Base-by-base conservation (phyloP, 768 basidiomycete genomes). In the Nidularia pulvinata region DNA sequence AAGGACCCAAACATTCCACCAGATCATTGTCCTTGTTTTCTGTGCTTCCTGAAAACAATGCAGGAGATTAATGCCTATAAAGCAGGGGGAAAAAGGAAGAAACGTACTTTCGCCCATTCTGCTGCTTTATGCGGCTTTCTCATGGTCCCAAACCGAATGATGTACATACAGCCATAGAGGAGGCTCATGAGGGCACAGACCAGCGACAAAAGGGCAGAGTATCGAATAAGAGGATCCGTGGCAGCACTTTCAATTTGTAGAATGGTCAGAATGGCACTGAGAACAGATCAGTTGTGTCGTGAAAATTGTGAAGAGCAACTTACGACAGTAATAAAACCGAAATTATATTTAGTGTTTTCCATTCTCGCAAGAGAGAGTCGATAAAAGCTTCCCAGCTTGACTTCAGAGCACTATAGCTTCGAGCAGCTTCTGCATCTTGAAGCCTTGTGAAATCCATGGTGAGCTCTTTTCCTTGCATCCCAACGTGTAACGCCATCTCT, bases 1-100 rank as follows among this genome's bases (percentile, higher is more conserved):
- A 10, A 87, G 55, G 1, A 88, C 79, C 84, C 85, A 86, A 5
- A 84, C 79, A 55, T 88, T 88, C 87, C 87, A 75, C 59, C 63
- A 69, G 6, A 69, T 65, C 1, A 53, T 51, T 0, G 65, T 58
- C 19, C 59, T 60, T 5, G 55, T 56, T 35, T 64, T 64, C 35
- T 79, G 77, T 7, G 83, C 78, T 61, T 87, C 85, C 83, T 86
- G 37, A 39, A 39, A 16, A 39, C 10, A 39, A 39, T 16, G 37
- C 37, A 39, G 10, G 10, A 16, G 16, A 10, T 39, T 39, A 10
- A 10, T 10, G 37, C 37, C 10, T 39, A 39, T 39, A 39, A 16
- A 10, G 16, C 37, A 39, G 37, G 10, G 16, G 37, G 10, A 16
- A 39, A 39, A 10, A 39, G 37, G 19, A 19, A 19, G 19, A 19